Percentiles rank a stretch among this genome's conserved stretches.
These are phyloP conservation scores for Epichloe sibirici DNA, from an alignment of 2,329 filamentous ascomycete genomes.

Conservation along the genomic window DNA sequence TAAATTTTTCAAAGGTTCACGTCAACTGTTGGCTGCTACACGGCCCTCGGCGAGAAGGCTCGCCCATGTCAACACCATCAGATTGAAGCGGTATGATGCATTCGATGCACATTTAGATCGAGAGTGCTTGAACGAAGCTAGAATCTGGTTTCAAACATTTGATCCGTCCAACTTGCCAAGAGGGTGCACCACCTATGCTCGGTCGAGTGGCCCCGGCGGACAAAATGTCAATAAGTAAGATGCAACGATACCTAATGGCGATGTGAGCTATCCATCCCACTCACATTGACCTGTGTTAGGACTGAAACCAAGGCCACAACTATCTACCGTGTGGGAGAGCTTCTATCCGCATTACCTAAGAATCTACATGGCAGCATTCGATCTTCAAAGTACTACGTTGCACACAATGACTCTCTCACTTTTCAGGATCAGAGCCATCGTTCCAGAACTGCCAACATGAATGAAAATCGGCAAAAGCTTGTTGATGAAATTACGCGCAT, in stretches of 20 bases:
- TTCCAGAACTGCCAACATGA: constrained; percentile 37
- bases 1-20: background rate
- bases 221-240: constrained; percentile 51
- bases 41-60: background rate
- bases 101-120: constrained; percentile 38
- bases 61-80: constrained; percentile 1
- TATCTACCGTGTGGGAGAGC: constrained; percentile 35
- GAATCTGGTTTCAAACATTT: constrained; percentile 38
- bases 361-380: constrained; percentile 34
- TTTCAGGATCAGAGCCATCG: constrained; percentile 44
- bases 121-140: constrained; percentile 37
- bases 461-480: constrained; percentile 40
- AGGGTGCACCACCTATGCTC: constrained; percentile 40
- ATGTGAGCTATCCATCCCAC: constrained; percentile 7
- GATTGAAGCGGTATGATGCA: constrained; percentile 30
- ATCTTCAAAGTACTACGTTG: constrained; percentile 42
- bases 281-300: constrained; percentile 24
- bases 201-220: constrained; percentile 49
- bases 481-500: constrained; percentile 34
- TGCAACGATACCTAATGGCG: constrained; percentile 11
- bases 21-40: background rate
- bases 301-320: constrained; percentile 49
- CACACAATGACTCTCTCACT: constrained; percentile 37
- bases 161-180: constrained; percentile 31
- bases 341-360: constrained; percentile 33